Conservation (phyloP, 805 yeast species). For the Candida maltosa region DNA sequence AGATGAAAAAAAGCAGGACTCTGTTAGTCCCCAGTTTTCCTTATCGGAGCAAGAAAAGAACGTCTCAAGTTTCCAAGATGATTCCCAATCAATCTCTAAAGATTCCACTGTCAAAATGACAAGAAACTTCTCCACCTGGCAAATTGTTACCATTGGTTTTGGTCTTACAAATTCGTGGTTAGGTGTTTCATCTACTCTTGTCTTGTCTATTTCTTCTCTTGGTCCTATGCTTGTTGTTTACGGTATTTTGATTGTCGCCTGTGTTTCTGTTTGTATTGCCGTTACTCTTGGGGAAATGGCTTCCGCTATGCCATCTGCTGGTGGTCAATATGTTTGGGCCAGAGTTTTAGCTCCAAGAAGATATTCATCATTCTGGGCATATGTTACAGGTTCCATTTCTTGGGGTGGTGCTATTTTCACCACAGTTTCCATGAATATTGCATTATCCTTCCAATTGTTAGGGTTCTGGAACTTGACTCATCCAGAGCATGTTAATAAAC, state of each 20-base stretch:
- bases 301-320: slow-evolving; percentile 39
- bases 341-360: slow-evolving; percentile 36
- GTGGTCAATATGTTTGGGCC: slow-evolving; percentile 44
- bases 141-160: slow-evolving; percentile 39
- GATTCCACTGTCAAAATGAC: slow-evolving; percentile 11
- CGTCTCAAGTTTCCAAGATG: too few relatives aligned
- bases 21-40: not conserved
- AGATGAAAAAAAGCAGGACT: not conserved
- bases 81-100: too few relatives aligned
- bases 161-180: slow-evolving; percentile 43
- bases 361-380: slow-evolving; percentile 35
- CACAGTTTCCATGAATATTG: slow-evolving; percentile 35
- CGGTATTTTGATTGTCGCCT: slow-evolving; percentile 37
- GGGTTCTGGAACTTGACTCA: slow-evolving; percentile 35
- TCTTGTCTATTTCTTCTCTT: slow-evolving; percentile 40
- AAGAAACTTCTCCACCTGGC: slow-evolving; percentile 37
- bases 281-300: slow-evolving; percentile 37
- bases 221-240: slow-evolving; percentile 40
- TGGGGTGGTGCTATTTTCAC: slow-evolving; percentile 45
- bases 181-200: slow-evolving; percentile 37
- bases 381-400: slow-evolving; percentile 37
- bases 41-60: slow-evolving; percentile 1
- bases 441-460: slow-evolving; percentile 32
- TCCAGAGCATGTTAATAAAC: slow-evolving; percentile 29
- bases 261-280: slow-evolving; percentile 34